Evolutionary conservation across 2,329 filamentous ascomycete genomes (phyloP).

Genomic region (Arthrobotrys conoides): DNA sequence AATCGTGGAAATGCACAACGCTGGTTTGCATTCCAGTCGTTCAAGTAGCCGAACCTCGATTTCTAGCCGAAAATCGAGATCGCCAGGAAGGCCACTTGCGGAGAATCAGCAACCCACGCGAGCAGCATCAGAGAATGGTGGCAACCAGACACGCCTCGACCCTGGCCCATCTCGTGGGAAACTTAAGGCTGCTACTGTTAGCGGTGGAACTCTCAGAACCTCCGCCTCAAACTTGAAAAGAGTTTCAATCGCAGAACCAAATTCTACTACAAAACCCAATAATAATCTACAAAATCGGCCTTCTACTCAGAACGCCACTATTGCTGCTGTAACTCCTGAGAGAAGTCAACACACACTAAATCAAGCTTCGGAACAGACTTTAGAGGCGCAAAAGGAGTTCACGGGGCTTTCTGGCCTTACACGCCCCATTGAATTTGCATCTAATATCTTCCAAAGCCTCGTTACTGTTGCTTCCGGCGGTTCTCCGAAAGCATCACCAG

Average conservation of each 20-base stretch:
- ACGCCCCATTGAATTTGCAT: constrained; percentile 24
- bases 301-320: neutral
- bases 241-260: constrained; percentile 2
- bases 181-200: constrained; percentile 27
- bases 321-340: neutral
- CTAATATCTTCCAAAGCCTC: constrained; percentile 35
- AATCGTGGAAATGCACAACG: constrained; percentile 54
- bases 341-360: neutral
- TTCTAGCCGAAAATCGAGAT: constrained; percentile 53
- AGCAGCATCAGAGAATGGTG: constrained; percentile 29
- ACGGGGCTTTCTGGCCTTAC: constrained; percentile 6
- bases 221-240: constrained; percentile 8
- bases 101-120: constrained; percentile 11
- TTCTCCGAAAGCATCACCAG: neutral
- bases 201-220: constrained; percentile 19
- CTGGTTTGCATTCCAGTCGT: constrained; percentile 41
- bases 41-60: constrained; percentile 48
- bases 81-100: constrained; percentile 20
- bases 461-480: constrained; percentile 47
- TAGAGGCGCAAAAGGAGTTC: neutral
- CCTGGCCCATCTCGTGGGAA: neutral
- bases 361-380: neutral
- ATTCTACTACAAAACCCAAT: neutral
- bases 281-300: neutral
- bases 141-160: neutral